These are phyloP conservation scores for Suhomyces choctaworum DNA, from an alignment of 1,139 yeast genomes.

Conservation along the genomic window DNA sequence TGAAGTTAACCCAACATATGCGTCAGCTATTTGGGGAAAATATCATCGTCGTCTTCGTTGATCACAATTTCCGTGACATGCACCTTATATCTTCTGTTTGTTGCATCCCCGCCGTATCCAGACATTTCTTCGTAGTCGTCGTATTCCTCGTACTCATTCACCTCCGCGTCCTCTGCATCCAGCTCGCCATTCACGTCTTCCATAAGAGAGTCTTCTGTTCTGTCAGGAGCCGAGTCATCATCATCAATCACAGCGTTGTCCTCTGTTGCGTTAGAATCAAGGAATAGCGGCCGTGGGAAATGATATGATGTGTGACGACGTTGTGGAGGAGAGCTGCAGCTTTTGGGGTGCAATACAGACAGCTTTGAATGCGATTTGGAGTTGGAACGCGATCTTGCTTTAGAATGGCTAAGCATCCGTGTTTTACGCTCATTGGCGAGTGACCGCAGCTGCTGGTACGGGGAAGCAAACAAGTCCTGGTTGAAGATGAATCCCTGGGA, in stretches of 20 bases:
- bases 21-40: constrained; percentile 18
- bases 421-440: constrained; percentile 39
- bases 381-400: constrained; percentile 12
- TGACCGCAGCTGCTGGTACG: constrained; percentile 59
- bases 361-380: constrained; percentile 16
- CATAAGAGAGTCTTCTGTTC: constrained; percentile 10
- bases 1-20: no score
- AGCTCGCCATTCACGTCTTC: constrained; percentile 15
- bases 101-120: constrained; percentile 28
- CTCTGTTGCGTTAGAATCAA: constrained; percentile 10
- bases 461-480: constrained; percentile 69
- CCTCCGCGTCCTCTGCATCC: constrained; percentile 16
- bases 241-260: constrained; percentile 21
- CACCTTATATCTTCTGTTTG: constrained; percentile 39
- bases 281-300: constrained; percentile 28
- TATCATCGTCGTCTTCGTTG: constrained; percentile 33
- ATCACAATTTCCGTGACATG: constrained; percentile 55
- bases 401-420: constrained; percentile 28
- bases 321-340: constrained; percentile 1
- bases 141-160: constrained; percentile 15
- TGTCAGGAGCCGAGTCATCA: no score
- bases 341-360: constrained; percentile 1
- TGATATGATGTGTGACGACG: constrained; percentile 39
- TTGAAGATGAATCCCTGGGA: constrained; percentile 76
- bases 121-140: constrained; percentile 18